Evolutionary conservation across 352 stramenopile species (phyloP).

Genomic region (Globisporangium cystogenes): DNA sequence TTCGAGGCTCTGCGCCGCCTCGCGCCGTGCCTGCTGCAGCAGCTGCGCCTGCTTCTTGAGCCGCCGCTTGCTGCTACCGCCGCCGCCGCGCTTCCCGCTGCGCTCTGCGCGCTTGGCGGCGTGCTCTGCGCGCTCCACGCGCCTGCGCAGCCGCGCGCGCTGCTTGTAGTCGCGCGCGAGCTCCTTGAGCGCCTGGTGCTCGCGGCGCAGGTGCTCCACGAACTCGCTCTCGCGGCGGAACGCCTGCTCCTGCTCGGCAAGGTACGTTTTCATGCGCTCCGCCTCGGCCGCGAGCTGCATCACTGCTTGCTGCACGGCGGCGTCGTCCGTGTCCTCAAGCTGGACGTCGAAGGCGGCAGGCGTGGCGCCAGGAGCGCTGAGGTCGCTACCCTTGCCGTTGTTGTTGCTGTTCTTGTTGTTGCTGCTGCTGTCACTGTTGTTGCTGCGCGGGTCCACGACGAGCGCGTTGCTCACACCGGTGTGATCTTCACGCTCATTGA

Average conservation of each 20-base stretch:
- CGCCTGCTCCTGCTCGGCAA: constrained; percentile 27
- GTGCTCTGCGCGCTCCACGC: constrained; percentile 27
- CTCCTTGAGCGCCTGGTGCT: constrained; percentile 32
- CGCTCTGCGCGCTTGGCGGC: constrained; percentile 14
- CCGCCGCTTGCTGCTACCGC: constrained; percentile 9
- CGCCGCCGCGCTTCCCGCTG: constrained; percentile 8
- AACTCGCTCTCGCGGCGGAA: constrained; percentile 22
- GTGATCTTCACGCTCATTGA: background rate
- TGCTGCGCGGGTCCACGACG: background rate
- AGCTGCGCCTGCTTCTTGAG: constrained; percentile 42
- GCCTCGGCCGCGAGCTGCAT: constrained; percentile 18
- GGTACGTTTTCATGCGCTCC: constrained; percentile 29
- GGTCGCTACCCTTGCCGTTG: background rate
- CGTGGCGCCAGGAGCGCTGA: background rate
- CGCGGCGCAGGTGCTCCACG: constrained; percentile 23
- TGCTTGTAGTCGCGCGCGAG: constrained; percentile 33
- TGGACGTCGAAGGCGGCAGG: background rate
- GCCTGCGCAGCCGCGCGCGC: constrained; percentile 24
- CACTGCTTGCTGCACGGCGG: constrained; percentile 24
- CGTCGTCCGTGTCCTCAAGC: constrained; percentile 12
- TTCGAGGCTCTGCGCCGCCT: constrained; percentile 47
- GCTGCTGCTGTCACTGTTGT: background rate
- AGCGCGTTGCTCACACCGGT: background rate
- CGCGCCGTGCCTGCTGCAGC: constrained; percentile 33
- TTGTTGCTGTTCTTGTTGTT: background rate